Base-by-base conservation (phyloP, 2,329 filamentous ascomycete species). In the Sordariomycetes sp. region DNA sequence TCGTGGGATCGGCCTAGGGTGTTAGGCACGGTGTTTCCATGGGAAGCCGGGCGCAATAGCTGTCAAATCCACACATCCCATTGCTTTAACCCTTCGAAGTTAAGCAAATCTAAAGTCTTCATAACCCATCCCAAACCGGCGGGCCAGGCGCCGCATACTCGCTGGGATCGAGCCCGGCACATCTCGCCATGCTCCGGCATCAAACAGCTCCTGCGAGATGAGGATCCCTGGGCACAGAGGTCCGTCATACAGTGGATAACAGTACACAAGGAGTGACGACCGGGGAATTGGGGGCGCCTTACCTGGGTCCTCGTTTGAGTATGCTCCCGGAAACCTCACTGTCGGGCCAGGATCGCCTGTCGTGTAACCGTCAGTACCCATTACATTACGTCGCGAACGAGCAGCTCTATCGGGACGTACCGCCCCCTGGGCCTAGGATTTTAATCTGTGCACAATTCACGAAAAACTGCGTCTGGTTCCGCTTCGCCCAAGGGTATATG, bases 391-490 rank as follows among this genome's bases (percentile, higher is more conserved):
- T 32, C 28, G 28, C 28, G 28, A 32, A 32, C n/a, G 28, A 4
- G 4, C 28, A 8, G 28, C 20, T 14, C 18, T 20, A n/a, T 14
- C 14, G 20, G 11, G 20, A 48, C 37, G 8, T 4, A 46, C 53
- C 61, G 20, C 46, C 56, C 18, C 57, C 55, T 53, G 58, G 59
- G 43, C 60, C 62, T 12, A 58, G 68, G 54, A 78, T 70, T 60
- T 70, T 70, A 57, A 78, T 61, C 67, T 78, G 75, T 0, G 71
- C 73, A 63, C 76, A 78, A 3, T 69, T 69, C 54, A 75, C 71
- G 64, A 77, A 77, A 62, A 77, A 74, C 65, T 77, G 64, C 40
- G 65, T 63, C 35, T 64, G 55, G 46, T 60, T 62, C 37, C 50
- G 56, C 55, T 65, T 61, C 16, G 62, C 62, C 74, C 72, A 65